Percentiles rank a stretch among this genome's conserved stretches.
Conservation (phyloP, 345 rosid species). For the Eucalyptus urophylla region DNA sequence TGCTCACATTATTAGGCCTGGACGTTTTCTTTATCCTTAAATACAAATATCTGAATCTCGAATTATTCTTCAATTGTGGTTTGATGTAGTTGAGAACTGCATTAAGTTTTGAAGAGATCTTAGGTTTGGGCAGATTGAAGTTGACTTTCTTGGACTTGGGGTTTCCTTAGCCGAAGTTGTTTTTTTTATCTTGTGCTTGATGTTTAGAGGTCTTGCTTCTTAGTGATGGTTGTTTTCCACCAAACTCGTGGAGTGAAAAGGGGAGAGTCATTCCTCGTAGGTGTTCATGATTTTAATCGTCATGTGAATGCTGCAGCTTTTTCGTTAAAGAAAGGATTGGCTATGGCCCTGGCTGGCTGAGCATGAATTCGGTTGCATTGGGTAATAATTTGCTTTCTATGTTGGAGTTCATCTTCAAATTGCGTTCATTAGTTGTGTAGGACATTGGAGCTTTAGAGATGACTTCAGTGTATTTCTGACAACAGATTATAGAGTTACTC, state of each 20-base stretch:
- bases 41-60: background rate
- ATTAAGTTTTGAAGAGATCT: background rate
- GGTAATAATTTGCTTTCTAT: background rate
- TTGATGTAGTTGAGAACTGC: background rate
- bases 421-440: background rate
- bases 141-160: background rate
- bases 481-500: background rate
- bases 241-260: background rate
- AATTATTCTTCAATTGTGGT: background rate
- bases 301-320: background rate
- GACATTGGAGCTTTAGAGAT: background rate
- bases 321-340: background rate
- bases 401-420: background rate
- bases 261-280: background rate
- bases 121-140: background rate
- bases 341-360: background rate
- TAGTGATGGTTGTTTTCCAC: background rate
- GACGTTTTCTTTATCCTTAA: background rate
- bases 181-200: background rate
- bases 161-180: background rate
- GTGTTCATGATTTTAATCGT: background rate
- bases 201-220: background rate
- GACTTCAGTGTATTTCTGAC: background rate
- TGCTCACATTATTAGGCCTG: background rate
- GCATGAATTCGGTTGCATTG: background rate